phyloP scores from a whole-genome alignment of 257 asterid genomes.

The Handroanthus guayacan region DNA sequence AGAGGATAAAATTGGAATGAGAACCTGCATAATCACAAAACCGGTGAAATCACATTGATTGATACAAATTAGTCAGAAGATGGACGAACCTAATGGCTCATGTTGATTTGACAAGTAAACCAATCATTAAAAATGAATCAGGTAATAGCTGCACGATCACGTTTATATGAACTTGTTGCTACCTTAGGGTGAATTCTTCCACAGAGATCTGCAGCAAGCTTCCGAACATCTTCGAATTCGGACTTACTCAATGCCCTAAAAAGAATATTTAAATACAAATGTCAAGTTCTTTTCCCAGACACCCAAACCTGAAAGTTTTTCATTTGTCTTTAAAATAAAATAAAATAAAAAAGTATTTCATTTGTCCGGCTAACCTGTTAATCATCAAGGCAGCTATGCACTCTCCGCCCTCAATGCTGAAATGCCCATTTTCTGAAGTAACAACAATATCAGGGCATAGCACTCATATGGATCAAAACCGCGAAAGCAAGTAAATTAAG shows the following conservation, averaged over 20 bases:
- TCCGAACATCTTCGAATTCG: constrained; percentile 91
- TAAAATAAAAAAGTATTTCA: neutral
- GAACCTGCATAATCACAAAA: constrained; percentile 65
- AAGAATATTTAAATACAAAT: constrained; percentile 20
- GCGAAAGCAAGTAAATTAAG: neutral
- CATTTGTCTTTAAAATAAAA: neutral
- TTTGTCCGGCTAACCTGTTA: constrained; percentile 56
- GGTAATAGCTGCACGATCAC: constrained; percentile 18
- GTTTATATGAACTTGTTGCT: constrained; percentile 33
- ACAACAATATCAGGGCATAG: constrained; percentile 28
- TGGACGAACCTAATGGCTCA: constrained; percentile 1
- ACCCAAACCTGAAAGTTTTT: constrained; percentile 23
- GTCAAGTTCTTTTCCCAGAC: constrained; percentile 27
- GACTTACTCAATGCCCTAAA: constrained; percentile 72
- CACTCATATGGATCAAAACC: constrained; percentile 3
- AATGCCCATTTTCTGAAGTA: constrained; percentile 52
- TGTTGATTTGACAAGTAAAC: neutral
- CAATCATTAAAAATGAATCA: neutral
- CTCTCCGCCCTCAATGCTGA: constrained; percentile 49
- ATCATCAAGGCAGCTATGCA: constrained; percentile 75
- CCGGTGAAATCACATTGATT: constrained; percentile 25
- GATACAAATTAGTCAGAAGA: constrained; percentile 22
- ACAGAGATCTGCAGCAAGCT: constrained; percentile 94
- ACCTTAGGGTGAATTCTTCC: constrained; percentile 90
- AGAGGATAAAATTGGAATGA: constrained; percentile 68